Conservation (phyloP, 768 basidiomycete genomes). For the Suillus cothurnatus region DNA sequence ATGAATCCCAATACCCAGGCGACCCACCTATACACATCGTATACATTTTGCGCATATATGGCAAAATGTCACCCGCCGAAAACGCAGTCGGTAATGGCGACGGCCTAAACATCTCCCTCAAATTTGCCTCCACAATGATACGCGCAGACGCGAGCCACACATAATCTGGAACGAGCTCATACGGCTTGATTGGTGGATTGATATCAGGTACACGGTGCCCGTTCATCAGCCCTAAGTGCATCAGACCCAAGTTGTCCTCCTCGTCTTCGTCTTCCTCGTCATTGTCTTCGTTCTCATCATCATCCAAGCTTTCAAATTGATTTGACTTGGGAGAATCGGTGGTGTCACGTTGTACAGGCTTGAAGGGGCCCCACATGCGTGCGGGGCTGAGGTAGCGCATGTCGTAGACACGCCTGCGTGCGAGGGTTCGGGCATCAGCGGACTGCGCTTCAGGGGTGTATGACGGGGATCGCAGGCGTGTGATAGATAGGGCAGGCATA, state of each 20-base stretch:
- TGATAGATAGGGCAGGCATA: background rate
- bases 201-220: slow-evolving; percentile 19
- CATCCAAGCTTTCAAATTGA: slow-evolving; percentile 7
- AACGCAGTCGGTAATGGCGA: background rate
- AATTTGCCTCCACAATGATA: slow-evolving; percentile 52
- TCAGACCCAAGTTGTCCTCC: slow-evolving; percentile 10
- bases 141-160: slow-evolving; percentile 53
- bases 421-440: slow-evolving; percentile 29
- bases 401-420: slow-evolving; percentile 32
- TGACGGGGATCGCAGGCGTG: background rate
- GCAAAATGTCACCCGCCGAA: slow-evolving; percentile 24
- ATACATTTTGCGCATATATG: slow-evolving; percentile 35
- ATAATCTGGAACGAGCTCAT: slow-evolving; percentile 50
- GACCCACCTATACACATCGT: slow-evolving; percentile 43
- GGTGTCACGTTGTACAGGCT: slow-evolving; percentile 15
- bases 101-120: slow-evolving; percentile 40
- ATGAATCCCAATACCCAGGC: slow-evolving; percentile 42
- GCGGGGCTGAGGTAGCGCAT: slow-evolving; percentile 32
- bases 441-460: slow-evolving; percentile 16
- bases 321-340: background rate
- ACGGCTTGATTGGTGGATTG: slow-evolving; percentile 22
- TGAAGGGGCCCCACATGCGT: slow-evolving; percentile 32
- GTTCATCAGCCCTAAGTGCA: background rate
- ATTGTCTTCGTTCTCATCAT: slow-evolving; percentile 26
- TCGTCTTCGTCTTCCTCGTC: slow-evolving; percentile 19